Conservation (phyloP, 202 grass and related monocot species). For the Schoenoplectus triqueter region DNA sequence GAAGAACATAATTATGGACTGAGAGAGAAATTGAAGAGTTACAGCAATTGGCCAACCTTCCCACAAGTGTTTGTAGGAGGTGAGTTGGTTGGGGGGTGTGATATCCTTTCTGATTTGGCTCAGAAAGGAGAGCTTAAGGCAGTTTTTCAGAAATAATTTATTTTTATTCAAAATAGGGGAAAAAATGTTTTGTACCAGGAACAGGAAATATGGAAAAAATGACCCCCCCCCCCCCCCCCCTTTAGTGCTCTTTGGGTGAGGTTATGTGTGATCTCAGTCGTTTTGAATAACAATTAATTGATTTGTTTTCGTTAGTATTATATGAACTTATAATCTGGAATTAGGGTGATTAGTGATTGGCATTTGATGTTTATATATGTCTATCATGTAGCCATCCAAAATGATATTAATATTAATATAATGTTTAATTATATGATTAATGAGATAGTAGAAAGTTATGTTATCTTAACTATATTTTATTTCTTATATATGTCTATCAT, state of each 20-base stretch:
- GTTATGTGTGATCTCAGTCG: background rate
- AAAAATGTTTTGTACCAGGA: background rate
- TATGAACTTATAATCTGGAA: background rate
- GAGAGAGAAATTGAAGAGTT: slow-evolving; percentile 75
- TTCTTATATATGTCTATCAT: too few relatives aligned
- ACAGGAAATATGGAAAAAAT: background rate
- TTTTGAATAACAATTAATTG: background rate
- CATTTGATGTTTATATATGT: background rate
- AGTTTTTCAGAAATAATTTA: slow-evolving; percentile 58
- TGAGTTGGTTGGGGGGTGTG: slow-evolving; percentile 80
- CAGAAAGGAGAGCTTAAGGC: slow-evolving; percentile 80
- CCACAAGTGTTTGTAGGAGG: slow-evolving; percentile 81
- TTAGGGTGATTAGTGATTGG: background rate
- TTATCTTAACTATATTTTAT: too few relatives aligned
- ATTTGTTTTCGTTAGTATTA: background rate
- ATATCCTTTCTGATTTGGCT: slow-evolving; percentile 86
- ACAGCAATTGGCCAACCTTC: slow-evolving; percentile 92
- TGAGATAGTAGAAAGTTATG: too few relatives aligned
- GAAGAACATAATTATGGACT: slow-evolving; percentile 88
- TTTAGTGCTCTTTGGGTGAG: background rate
- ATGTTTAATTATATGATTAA: too few relatives aligned
- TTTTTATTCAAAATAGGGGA: background rate
- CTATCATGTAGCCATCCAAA: too few relatives aligned
- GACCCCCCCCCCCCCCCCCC: background rate
- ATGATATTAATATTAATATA: too few relatives aligned